Base-by-base conservation (phyloP, 495 filamentous ascomycete genomes). In the Penicillium cinerascens region DNA sequence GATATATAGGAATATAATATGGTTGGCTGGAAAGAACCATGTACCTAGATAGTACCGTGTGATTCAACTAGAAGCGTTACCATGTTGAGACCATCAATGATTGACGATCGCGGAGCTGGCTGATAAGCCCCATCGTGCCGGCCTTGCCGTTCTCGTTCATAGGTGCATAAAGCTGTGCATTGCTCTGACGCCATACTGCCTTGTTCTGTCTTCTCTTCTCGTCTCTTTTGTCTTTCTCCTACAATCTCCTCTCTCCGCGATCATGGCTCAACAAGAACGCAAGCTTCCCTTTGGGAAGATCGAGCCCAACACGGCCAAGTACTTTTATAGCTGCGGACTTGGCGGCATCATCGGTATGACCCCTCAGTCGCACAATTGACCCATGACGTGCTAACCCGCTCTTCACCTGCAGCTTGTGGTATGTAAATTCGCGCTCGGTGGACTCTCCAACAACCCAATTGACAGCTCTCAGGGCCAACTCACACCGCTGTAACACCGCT, bases 281-380 rank as follows among this genome's bases (percentile, higher is more conserved):
- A 72, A 63, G 51, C 68, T 72, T 60, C 73, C 75, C 39, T 65
- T 76, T 61, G 75, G 75, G 61, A 76, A 74, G 66, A 87, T 88
- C 55, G 83, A 87, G 72, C 78, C 84, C 51, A 85, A 82, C 61
- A 81, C 80, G n/a, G 66, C 72, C 46, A 85, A 80, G 46, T 88
- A 88, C 61, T 88, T 87, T 61, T 74, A 65, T 38, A 82, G 80
- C 37, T 88, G 85, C 67, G 79, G 74, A 2, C 36, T 87, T 0
- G 85, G 85, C 42, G 85, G 85, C 26, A 75, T 87, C 45, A 75
- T 87, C 54, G 83, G 82, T 85, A 74, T 39, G 74, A 15, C 22
- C 17, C 13, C 39, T 2, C 27, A 39, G 8, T 51, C 8, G 21
- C 23, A 39, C 25, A 17, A 54, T 29, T 35, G 17, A 42, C 22